Evolutionary conservation across 2,329 filamentous ascomycete genomes (phyloP), one percentile per base, ranked within the genome.

Genomic region (Aspergillus intermedius): DNA sequence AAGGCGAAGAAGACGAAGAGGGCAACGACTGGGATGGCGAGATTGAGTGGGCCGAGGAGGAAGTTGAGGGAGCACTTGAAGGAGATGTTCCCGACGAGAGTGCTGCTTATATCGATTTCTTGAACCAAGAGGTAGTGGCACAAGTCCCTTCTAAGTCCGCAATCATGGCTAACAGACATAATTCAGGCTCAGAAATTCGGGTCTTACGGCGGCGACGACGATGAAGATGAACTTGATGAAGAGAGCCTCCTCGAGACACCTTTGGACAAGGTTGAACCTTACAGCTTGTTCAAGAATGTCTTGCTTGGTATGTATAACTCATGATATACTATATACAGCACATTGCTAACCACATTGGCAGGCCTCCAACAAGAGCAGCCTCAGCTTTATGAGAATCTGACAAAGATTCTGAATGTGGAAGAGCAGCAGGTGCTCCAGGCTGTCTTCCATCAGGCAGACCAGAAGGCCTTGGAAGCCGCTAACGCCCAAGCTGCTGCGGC

Each of bases 261-360:
- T 13, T 78, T 98, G 21, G 93, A 98, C 70, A 93, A 93, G 73
- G 79, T 98, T 53, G 93, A 98, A 72, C 91, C 91, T 2, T 98
- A 98, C 63, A 81, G 84, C 65, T 76, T 95, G 53, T 96, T 98
- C 79, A 86, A 89, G 66, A 77, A 80, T 53, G 84, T 88, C 15
- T 75, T 97, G 57, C 71, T 91, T 64, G 86, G 91, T 95, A 82
- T 70, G 88, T 82, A 21, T 7, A 21, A 41, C 32, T 21, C 9
- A 13, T 4, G 40, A 8, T 28, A 41, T 7, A 22, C 21, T 21
- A 6, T 21, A 5, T 10, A 37, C 4, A 19, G n/a, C 21, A 47
- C 43, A 51, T 66, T 50, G 69, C 61, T 59, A 55, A 65, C 46
- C 41, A 22, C 21, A 21, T 19, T 5, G 13, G 7, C 65, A 95